Conservation (phyloP, 306 rosid genomes). For the Heteromeles arbutifolia region DNA sequence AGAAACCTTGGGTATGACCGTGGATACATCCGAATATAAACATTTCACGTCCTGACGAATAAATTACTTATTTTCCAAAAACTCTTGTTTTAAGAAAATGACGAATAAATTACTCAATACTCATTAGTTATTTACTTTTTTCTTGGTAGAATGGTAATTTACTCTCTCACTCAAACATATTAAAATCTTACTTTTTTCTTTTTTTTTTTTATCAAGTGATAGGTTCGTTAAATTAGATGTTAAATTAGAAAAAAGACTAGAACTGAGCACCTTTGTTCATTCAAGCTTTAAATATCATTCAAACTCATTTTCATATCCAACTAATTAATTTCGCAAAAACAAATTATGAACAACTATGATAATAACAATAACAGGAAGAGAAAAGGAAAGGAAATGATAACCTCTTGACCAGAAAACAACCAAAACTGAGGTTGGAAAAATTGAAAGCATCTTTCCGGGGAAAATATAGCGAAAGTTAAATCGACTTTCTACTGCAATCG, state of each 20-base stretch:
- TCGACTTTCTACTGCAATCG: constrained; percentile 49
- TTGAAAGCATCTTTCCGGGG: constrained; percentile 36
- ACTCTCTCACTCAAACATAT: no score
- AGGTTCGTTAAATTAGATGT: no score
- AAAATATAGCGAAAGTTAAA: constrained; percentile 37
- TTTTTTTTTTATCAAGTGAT: no score
- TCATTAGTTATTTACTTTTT: no score
- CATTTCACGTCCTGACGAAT: no score
- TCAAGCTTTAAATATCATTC: background rate
- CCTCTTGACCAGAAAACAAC: constrained; percentile 27
- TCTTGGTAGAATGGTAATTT: no score
- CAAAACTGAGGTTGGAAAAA: constrained; percentile 55
- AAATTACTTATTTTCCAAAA: no score
- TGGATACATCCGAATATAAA: no score
- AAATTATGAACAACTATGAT: background rate
- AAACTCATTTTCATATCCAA: background rate
- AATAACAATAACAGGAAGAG: background rate
- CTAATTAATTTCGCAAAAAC: background rate
- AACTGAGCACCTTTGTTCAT: background rate
- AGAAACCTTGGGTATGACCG: no score
- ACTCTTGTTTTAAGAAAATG: no score
- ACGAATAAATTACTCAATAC: no score
- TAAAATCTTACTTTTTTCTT: no score
- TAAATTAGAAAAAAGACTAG: background rate
- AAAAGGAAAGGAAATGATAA: background rate